Base-by-base conservation (phyloP, 2,329 filamentous ascomycete genomes). In the Pseudogymnoascus sp. region DNA sequence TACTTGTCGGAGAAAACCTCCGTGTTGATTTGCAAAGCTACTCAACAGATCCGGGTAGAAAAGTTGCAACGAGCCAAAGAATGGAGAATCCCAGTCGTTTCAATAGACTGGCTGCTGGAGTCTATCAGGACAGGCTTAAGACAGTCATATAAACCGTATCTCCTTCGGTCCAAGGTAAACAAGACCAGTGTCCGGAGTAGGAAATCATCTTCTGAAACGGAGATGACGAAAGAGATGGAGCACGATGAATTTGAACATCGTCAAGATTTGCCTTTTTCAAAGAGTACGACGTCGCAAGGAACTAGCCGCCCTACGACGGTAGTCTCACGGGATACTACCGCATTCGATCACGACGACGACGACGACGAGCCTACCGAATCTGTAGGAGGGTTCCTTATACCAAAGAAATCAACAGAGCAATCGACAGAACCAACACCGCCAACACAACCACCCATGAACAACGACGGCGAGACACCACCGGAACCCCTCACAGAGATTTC, bases 51-150 rank as follows among this genome's bases (percentile, higher is more conserved):
- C 74, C 76, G 82, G 71, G 81, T 78, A 62, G 88, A 94, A 65
- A 99, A 99, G 74, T 77, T 94, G 15, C 84, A 87, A 47, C 86
- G 90, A 69, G 91, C 91, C 0, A 72, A 84, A 7, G 81, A 86
- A 67, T 90, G 89, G 79, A 81, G 81, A 4, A 87, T 97, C 9
- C 90, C 91, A 1, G 84, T 93, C n/a, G 89, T 97, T 9, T 82
- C 82, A 6, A 83, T 84, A 15, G 83, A 87, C 20, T 99, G 94
- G 94, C 78, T 99, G 2, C 94, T 89, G 86, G 82, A 87, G 59
- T 94, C 89, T 66, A 85, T 97, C 58, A 78, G 80, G 68, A 82
- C 76, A 0, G 82, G 82, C 30, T 72, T 76, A 60, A 77, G 75
- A 67, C 75, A 81, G 61, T 69, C 78, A 9, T 80, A 79, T 58